Evolutionary conservation across 1,284 basidiomycete species (phyloP), one percentile per base, ranked within the genome.

Genomic region (Vanrija humicola): DNA sequence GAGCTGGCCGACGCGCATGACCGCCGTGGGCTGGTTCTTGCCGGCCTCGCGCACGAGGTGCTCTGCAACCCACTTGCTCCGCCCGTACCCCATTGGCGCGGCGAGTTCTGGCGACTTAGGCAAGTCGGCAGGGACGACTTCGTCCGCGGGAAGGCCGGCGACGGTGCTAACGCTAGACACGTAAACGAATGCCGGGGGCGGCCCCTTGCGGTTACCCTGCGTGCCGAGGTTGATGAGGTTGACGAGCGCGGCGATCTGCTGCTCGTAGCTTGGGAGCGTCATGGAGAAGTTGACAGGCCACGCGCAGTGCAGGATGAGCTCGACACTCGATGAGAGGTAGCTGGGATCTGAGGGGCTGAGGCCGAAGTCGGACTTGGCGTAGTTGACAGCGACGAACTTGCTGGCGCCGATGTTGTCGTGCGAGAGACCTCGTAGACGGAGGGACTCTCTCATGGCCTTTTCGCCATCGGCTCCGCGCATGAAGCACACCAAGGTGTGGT

Each of bases 1-100:
- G 63, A 85, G 65, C 62, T 77, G 75, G 9, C 74, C 75, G 28
- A 77, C 72, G 25, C 82, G 67, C 25, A 83, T 60, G 2, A 82
- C 51, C 3, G 15, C 48, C 38, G 50, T 16, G 8, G 7, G 25
- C 38, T 43, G 34, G 10, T 45, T 39, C 39, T 12, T n/a, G 44
- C 66, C 26, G 7, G 65, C 73, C 29, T 75, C 79, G 40, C 61
- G 81, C 61, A 81, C 81, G 0, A 86, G 53, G 62, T 81, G 82
- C 74, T 86, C 84, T 0, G 80, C 81, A 0, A 85, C 81, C 83
- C 84, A 86, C 65, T 86, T 86, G 50, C 72, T 78, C 49, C 80
- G 67, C 6, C 82, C 84, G 61, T 85, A 85, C 23, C 84, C 84
- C 52, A 83, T 81, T 3, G 58, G 59, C 8, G 59, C 68, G 3